These are phyloP conservation scores for Arxiozyma slooffiae DNA, from an alignment of 1,139 yeast genomes.

Conservation along the genomic window DNA sequence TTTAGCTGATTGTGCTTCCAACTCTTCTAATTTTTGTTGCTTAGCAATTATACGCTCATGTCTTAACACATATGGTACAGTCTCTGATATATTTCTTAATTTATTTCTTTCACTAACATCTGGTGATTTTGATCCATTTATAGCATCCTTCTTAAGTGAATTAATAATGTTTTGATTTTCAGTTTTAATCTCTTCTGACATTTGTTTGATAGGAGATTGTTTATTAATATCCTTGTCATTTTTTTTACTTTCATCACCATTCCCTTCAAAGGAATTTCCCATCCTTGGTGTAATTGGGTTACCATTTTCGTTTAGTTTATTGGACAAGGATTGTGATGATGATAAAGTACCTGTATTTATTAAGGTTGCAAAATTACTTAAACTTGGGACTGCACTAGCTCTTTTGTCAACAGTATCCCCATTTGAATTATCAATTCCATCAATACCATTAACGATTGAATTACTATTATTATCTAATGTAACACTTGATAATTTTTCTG, in stretches of 20 bases:
- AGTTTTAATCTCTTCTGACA: constrained; percentile 31
- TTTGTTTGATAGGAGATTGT: constrained; percentile 31
- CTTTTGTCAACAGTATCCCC: constrained; percentile 12
- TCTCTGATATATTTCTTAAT: constrained; percentile 66
- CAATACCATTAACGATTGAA: neutral
- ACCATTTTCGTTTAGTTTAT: constrained; percentile 10
- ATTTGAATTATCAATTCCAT: neutral
- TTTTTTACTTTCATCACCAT: constrained; percentile 1
- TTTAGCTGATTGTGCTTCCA: constrained; percentile 67
- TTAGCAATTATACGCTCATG: constrained; percentile 67
- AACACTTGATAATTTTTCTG: constrained; percentile 50
- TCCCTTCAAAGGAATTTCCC: constrained; percentile 3
- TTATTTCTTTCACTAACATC: constrained; percentile 51
- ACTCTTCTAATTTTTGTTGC: constrained; percentile 66
- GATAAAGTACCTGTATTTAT: constrained; percentile 29
- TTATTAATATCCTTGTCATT: constrained; percentile 12
- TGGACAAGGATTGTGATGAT: constrained; percentile 25
- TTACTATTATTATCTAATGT: constrained; percentile 5
- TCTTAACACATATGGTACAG: constrained; percentile 69
- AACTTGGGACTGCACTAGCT: constrained; percentile 30
- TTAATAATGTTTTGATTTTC: constrained; percentile 37
- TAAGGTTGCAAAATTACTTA: constrained; percentile 30
- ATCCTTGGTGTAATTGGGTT: constrained; percentile 25
- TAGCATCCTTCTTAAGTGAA: constrained; percentile 46
- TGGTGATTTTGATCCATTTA: constrained; percentile 12